A percentile compares a stretch with the other conserved stretches of the same genome.
phyloP scores from a whole-genome alignment of 1,139 yeast genomes.

The Diutina sp. region DNA sequence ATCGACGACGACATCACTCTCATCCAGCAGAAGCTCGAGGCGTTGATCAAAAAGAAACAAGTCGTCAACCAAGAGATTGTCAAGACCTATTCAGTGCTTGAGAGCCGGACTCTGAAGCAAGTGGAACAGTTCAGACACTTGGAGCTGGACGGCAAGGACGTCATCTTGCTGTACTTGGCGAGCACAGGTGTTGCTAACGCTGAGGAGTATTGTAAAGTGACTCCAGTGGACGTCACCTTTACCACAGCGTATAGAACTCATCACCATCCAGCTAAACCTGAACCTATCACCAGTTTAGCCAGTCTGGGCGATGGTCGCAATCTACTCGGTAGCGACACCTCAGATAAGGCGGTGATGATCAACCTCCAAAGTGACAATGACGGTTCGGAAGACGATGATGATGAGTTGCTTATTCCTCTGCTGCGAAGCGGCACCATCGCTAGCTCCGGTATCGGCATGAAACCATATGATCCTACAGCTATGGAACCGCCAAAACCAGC shows the following conservation, averaged over 20 bases:
- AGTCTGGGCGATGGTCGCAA: neutral
- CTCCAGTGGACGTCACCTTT: neutral
- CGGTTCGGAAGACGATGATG: neutral
- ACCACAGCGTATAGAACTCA: neutral
- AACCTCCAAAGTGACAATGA: neutral
- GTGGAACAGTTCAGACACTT: neutral
- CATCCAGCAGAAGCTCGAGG: neutral
- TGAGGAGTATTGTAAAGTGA: neutral
- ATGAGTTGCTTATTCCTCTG: neutral
- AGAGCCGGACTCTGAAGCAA: slow-evolving; percentile 2
- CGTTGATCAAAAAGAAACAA: neutral
- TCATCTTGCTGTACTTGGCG: neutral
- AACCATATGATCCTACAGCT: neutral
- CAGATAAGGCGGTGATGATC: neutral
- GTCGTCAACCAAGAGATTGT: neutral
- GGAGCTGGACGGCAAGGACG: neutral
- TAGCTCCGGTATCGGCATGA: neutral
- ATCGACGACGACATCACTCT: neutral
- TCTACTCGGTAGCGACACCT: neutral
- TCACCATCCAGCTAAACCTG: neutral
- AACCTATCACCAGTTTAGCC: neutral
- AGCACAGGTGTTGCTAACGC: neutral
- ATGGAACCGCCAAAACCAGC: neutral
- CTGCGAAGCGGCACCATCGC: neutral
- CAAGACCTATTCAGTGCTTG: neutral